A percentile compares a stretch with the other conserved stretches of the same genome.
phyloP scores from a whole-genome alignment of 169 alveolate genomes.

The Perkinsus chesapeaki region DNA sequence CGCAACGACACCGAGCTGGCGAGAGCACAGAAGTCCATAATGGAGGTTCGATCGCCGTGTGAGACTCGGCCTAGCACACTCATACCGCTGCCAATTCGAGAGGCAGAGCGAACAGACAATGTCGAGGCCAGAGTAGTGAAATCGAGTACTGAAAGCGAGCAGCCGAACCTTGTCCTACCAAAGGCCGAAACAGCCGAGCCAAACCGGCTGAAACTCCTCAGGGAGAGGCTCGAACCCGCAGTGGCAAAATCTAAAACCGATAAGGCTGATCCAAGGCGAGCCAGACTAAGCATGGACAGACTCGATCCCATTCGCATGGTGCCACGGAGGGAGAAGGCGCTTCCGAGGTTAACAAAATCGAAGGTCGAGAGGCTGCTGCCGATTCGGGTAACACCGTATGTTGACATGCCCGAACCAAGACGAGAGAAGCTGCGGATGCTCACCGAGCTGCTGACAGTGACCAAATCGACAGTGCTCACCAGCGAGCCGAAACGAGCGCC shows the following conservation, averaged over 20 bases:
- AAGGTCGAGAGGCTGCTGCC: neutral
- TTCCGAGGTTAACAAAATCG: neutral
- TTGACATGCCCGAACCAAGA: neutral
- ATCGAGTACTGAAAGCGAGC: neutral
- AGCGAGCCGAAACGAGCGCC: neutral
- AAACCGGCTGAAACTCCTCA: constrained; percentile 6
- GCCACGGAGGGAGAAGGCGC: neutral
- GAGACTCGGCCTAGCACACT: neutral
- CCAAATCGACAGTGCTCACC: neutral
- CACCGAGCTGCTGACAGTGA: neutral
- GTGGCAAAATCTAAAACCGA: neutral
- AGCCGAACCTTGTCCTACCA: neutral
- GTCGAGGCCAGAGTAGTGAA: constrained; percentile 6
- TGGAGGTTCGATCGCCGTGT: neutral
- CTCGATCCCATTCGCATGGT: neutral
- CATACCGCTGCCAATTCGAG: neutral
- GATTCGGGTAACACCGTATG: neutral
- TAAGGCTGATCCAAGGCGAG: neutral
- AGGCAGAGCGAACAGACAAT: neutral
- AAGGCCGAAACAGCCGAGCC: constrained; percentile 3
- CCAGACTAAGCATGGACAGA: neutral
- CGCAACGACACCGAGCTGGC: neutral
- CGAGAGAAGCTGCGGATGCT: neutral
- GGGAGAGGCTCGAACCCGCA: neutral
- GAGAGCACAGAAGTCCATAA: constrained; percentile 6